Evolutionary conservation across 352 stramenopile genomes (phyloP), one percentile per base, ranked within the genome.

Genomic region (Globisporangium spiculum): DNA sequence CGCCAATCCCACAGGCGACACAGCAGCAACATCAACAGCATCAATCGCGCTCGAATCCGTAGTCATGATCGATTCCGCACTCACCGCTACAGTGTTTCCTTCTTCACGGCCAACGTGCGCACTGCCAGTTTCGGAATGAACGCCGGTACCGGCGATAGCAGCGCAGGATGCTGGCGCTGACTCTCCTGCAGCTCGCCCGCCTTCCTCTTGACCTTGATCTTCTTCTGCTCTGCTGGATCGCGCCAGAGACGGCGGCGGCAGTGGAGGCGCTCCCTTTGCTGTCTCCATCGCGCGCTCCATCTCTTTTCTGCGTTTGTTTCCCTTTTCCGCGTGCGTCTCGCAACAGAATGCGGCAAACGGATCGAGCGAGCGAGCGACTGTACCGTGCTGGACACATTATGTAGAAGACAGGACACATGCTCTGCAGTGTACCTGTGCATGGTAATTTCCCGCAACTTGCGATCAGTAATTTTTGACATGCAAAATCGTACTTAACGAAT

Each of bases 321-420:
- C 12, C 59, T 46, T 65, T 32, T 24, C 22, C 53, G 12, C 38
- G 12, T 55, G 24, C 58, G 10, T 30, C 58, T 27, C 30, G 55
- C 55, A 41, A 32, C 44, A 52, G 44, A 52, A 52, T 52, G 18
- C 44, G 44, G 18, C n/a, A 22, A 52, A 22, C 7, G 54, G 24
- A 60, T 38, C 44, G 32, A 50, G 44, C 27, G 5, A 18, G 27
- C 22, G 24, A 38, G 18, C 22, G 54, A 14, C n/a, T 18, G 50
- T 56, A 30, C 50, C 50, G 54, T 60, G 27, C 54, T 41, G 54
- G 16, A 60, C 30, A 30, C 54, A 38, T 44, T 46, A 46, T 64
- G 58, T 54, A 64, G 36, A 64, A 64, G 58, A 64, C 22, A 64
- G 58, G 36, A 4, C 32, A 53, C 22, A 22, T 18, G 4, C 10